These are phyloP conservation scores for Leptosphaerulina australis DNA, from an alignment of 2,329 filamentous ascomycete genomes.

Conservation along the genomic window DNA sequence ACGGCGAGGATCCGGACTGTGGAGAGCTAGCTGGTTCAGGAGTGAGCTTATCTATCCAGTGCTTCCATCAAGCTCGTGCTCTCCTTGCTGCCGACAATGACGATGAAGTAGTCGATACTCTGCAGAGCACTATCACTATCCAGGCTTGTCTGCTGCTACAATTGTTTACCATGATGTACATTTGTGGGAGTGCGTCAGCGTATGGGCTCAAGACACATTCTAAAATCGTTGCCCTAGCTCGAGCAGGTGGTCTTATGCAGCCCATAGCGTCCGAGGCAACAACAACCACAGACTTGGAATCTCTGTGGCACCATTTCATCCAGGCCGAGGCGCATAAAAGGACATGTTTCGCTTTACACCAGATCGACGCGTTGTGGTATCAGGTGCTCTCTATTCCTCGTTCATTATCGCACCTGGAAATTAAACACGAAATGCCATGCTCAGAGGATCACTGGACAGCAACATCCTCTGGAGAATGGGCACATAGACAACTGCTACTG, in stretches of 20 bases:
- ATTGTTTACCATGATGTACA: constrained; percentile 28
- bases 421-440: constrained; percentile 31
- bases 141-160: constrained; percentile 29
- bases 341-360: constrained; percentile 28
- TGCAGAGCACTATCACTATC: constrained; percentile 12
- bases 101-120: neutral
- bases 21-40: constrained; percentile 19
- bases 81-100: constrained; percentile 21
- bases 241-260: constrained; percentile 27
- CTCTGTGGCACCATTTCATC: constrained; percentile 25
- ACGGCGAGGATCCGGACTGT: constrained; percentile 26
- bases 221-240: constrained; percentile 28
- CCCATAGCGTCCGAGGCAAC: constrained; percentile 11
- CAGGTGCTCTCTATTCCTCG: constrained; percentile 32
- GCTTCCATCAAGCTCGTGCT: constrained; percentile 23
- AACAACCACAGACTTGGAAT: constrained; percentile 21
- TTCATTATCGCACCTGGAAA: constrained; percentile 32
- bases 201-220: constrained; percentile 31
- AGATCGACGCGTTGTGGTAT: constrained; percentile 32
- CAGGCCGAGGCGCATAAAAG: constrained; percentile 23
- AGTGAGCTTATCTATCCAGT: constrained; percentile 12
- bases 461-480: constrained; percentile 24
- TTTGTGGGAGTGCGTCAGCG: constrained; percentile 22
- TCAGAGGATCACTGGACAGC: constrained; percentile 28
- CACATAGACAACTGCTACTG: constrained; percentile 19